A percentile compares a stretch with the other conserved stretches of the same genome.
Evolutionary conservation across 108 stramenopile genomes (phyloP).

Genomic region (Cyclotella choctawhatcheeana): DNA sequence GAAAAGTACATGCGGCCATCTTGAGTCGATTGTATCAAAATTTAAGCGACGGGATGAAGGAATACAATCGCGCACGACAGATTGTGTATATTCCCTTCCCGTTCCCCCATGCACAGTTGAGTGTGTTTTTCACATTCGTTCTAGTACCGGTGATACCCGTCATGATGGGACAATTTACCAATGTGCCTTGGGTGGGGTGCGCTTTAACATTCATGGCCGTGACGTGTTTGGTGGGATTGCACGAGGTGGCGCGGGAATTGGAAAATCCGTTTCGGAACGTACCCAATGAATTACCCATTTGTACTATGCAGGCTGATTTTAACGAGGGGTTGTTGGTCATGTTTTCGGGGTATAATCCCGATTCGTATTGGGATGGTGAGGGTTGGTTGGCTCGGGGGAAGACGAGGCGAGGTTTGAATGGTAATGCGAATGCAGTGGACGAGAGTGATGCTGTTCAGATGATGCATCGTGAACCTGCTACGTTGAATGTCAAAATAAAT

Average conservation of each 20-base stretch:
- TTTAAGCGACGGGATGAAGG: slow-evolving; percentile 75
- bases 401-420: too few relatives aligned
- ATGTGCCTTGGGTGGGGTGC: slow-evolving; percentile 42
- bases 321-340: slow-evolving; percentile 80
- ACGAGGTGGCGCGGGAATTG: slow-evolving; percentile 82
- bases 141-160: slow-evolving; percentile 60
- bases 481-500: too few relatives aligned
- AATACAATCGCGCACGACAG: slow-evolving; percentile 78
- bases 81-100: slow-evolving; percentile 83
- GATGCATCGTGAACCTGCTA: too few relatives aligned
- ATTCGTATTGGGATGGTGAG: too few relatives aligned
- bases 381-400: too few relatives aligned
- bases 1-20: slow-evolving; percentile 68
- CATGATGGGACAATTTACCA: slow-evolving; percentile 72
- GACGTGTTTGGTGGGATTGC: slow-evolving; percentile 66
- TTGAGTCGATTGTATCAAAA: slow-evolving; percentile 72
- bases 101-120: slow-evolving; percentile 76
- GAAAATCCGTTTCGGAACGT: slow-evolving; percentile 85
- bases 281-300: slow-evolving; percentile 77
- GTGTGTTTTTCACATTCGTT: slow-evolving; percentile 59
- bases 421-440: too few relatives aligned
- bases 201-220: slow-evolving; percentile 53
- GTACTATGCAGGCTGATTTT: slow-evolving; percentile 68
- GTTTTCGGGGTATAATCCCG: slow-evolving; percentile 81
- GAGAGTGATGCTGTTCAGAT: too few relatives aligned